These are phyloP conservation scores for Xanthoconium purpureum DNA, from an alignment of 768 basidiomycete genomes.

Conservation along the genomic window DNA sequence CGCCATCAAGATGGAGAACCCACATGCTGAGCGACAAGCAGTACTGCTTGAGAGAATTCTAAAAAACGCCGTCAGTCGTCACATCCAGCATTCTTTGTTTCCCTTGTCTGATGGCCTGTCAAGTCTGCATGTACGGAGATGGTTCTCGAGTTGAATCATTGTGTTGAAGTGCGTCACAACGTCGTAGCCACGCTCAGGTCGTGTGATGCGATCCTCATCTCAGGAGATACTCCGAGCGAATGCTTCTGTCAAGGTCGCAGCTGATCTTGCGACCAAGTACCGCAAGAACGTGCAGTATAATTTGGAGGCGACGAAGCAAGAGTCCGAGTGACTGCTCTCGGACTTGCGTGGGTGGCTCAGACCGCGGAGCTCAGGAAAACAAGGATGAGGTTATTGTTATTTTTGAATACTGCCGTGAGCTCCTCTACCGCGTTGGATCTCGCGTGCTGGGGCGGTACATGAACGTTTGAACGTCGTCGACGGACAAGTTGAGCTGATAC, in stretches of 20 bases:
- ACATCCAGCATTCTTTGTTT: background rate
- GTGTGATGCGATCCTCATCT: background rate
- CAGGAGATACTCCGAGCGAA: slow-evolving; percentile 83
- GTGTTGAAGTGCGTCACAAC: slow-evolving; percentile 61
- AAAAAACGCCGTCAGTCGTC: slow-evolving; percentile 72
- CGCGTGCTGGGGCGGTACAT: too few relatives aligned
- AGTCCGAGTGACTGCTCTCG: slow-evolving; percentile 3
- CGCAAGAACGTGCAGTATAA: slow-evolving; percentile 93
- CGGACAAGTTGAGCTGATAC: background rate
- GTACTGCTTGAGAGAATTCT: slow-evolving; percentile 86
- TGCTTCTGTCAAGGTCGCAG: slow-evolving; percentile 71
- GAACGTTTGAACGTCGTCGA: background rate
- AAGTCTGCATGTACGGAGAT: slow-evolving; percentile 96
- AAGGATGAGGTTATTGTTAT: background rate
- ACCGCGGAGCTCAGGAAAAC: background rate
- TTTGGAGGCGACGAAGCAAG: slow-evolving; percentile 63
- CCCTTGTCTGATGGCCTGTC: background rate
- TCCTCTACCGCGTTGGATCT: too few relatives aligned
- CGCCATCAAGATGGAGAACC: slow-evolving; percentile 74
- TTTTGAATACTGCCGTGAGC: too few relatives aligned
- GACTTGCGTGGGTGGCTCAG: slow-evolving; percentile 1
- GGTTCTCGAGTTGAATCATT: slow-evolving; percentile 84
- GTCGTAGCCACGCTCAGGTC: background rate
- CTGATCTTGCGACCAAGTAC: slow-evolving; percentile 84
- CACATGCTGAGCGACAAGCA: slow-evolving; percentile 90